Percentiles rank a stretch among this genome's conserved stretches.
These are phyloP conservation scores for Corchorus capsularis DNA, from an alignment of 345 rosid species.

Conservation along the genomic window DNA sequence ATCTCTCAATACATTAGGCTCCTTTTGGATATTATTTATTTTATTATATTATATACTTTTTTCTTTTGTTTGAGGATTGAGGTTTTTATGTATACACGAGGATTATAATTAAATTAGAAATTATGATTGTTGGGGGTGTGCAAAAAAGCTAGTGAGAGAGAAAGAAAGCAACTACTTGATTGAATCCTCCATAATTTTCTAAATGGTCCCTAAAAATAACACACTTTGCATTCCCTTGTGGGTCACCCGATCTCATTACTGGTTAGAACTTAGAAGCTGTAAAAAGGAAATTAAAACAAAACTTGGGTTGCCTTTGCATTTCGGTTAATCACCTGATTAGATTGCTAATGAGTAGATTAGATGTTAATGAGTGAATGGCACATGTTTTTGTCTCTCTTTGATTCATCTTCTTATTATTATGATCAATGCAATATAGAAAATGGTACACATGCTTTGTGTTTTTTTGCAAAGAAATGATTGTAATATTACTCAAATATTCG, in stretches of 20 bases:
- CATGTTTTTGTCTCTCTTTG: slow-evolving; percentile 10
- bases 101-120: slow-evolving; percentile 2
- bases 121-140: neutral
- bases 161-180: neutral
- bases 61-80: neutral
- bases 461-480: neutral
- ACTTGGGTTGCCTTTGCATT: neutral
- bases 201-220: neutral
- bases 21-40: neutral
- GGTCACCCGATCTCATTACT: neutral
- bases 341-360: slow-evolving; percentile 10
- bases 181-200: neutral
- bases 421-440: neutral
- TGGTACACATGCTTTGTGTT: neutral
- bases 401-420: neutral
- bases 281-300: neutral
- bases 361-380: slow-evolving; percentile 4
- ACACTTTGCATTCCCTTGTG: neutral
- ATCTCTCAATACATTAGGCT: neutral
- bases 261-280: neutral
- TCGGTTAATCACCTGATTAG: slow-evolving; percentile 5
- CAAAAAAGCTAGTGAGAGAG: neutral
- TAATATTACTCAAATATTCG: neutral
- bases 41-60: neutral
- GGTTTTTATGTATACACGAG: neutral